A percentile compares a stretch with the other conserved stretches of the same genome.
phyloP scores from a whole-genome alignment of 2,329 filamentous ascomycete genomes.

The Penicillium sp. region DNA sequence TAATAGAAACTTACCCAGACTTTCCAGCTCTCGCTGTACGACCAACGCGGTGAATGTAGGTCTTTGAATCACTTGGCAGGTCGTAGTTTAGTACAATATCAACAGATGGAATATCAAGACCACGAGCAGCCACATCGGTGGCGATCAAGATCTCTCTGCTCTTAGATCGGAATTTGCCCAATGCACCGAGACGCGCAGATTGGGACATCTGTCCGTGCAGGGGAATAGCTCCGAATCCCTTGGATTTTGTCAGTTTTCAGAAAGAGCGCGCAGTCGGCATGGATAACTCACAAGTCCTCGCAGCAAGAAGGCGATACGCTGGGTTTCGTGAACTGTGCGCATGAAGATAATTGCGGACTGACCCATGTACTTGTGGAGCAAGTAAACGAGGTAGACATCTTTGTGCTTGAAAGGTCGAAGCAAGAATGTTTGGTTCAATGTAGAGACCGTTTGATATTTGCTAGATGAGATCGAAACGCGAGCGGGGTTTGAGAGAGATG shows the following conservation, averaged over 20 bases:
- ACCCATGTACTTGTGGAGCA: constrained; percentile 85
- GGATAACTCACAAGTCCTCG: constrained; percentile 64
- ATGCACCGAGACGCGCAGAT: constrained; percentile 78
- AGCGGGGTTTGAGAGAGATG: constrained; percentile 80
- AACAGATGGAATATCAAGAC: constrained; percentile 90
- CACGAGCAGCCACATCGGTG: constrained; percentile 90
- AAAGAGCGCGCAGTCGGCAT: neutral
- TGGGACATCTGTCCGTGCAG: constrained; percentile 92
- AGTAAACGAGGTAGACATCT: constrained; percentile 83
- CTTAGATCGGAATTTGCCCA: constrained; percentile 85
- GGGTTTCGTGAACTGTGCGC: constrained; percentile 86
- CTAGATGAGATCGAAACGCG: constrained; percentile 78
- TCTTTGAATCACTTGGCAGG: constrained; percentile 81
- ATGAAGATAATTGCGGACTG: constrained; percentile 88
- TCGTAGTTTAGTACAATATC: constrained; percentile 87
- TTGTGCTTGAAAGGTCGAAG: constrained; percentile 87
- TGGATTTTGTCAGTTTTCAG: neutral
- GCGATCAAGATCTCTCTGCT: constrained; percentile 83
- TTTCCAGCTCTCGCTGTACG: constrained; percentile 86
- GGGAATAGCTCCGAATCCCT: constrained; percentile 84
- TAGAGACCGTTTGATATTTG: constrained; percentile 90
- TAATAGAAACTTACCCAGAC: constrained; percentile 66
- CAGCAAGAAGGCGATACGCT: constrained; percentile 80
- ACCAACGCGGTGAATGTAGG: constrained; percentile 86
- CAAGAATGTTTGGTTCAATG: constrained; percentile 80